phyloP scores from a whole-genome alignment of 495 filamentous ascomycete species.

The Hypoxylon trugodes region DNA sequence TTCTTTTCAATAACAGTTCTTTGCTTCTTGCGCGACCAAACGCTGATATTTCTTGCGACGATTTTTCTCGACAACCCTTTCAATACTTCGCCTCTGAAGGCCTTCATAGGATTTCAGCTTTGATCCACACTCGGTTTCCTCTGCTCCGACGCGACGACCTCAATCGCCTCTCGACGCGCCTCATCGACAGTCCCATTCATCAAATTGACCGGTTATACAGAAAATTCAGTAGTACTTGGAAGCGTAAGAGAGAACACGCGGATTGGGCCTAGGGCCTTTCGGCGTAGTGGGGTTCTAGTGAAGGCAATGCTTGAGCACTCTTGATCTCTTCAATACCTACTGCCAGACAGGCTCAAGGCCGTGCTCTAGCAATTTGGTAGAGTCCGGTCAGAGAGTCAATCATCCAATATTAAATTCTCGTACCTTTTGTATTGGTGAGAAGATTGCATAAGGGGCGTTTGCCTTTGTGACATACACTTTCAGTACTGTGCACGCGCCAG shows the following conservation, averaged over 20 bases:
- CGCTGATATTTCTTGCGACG: conserved; percentile 8
- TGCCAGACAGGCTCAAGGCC: conserved; percentile 26
- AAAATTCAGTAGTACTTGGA: conserved; percentile 28
- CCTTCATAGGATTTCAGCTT: neutral
- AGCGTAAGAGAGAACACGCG: conserved; percentile 25
- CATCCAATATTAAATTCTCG: conserved; percentile 38
- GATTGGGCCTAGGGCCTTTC: conserved; percentile 10
- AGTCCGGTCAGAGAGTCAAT: conserved; percentile 28
- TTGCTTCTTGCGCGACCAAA: neutral
- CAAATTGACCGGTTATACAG: neutral
- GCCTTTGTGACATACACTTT: conserved; percentile 39
- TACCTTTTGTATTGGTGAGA: conserved; percentile 33
- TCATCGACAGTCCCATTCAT: conserved; percentile 2
- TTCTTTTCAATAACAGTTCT: neutral
- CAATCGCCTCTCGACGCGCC: neutral
- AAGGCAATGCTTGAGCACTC: conserved; percentile 36
- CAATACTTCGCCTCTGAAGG: neutral
- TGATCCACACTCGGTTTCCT: neutral
- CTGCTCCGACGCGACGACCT: conserved; percentile 3
- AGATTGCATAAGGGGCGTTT: conserved; percentile 40
- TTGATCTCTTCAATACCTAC: conserved; percentile 28
- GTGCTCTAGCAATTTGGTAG: conserved; percentile 30
- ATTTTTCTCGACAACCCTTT: neutral
- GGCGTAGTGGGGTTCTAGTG: conserved; percentile 31
- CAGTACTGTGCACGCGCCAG: conserved; percentile 17